These are phyloP conservation scores for Aspergillus eucalypticola DNA, from an alignment of 2,329 filamentous ascomycete genomes.

Conservation along the genomic window DNA sequence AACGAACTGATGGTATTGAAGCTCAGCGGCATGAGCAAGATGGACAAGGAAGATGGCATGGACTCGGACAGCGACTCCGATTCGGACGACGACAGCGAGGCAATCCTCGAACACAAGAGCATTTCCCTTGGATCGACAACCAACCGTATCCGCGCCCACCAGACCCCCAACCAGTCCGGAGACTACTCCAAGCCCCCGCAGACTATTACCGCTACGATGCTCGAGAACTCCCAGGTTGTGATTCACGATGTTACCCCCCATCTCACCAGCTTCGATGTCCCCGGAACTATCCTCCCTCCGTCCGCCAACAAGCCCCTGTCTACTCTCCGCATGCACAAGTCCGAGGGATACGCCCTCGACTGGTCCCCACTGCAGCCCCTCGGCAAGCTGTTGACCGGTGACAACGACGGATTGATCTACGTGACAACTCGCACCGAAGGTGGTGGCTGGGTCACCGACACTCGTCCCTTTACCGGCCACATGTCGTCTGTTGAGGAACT, in stretches of 20 bases:
- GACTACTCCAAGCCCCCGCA: constrained; percentile 72
- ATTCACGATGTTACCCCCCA: constrained; percentile 95
- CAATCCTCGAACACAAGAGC: constrained; percentile 87
- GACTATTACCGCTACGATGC: constrained; percentile 88
- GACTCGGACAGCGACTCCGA: constrained; percentile 70
- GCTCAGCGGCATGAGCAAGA: constrained; percentile 85
- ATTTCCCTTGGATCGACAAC: constrained; percentile 86
- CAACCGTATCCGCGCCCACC: constrained; percentile 88
- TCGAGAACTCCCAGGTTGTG: constrained; percentile 81
- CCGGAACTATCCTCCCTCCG: constrained; percentile 75
- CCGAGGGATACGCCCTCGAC: constrained; percentile 94
- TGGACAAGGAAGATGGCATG: constrained; percentile 72
- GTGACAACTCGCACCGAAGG: constrained; percentile 82
- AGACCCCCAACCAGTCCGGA: constrained; percentile 64
- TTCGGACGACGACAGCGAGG: constrained; percentile 74
- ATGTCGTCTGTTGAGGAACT: constrained; percentile 85
- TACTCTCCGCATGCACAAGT: constrained; percentile 86
- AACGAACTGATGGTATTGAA: constrained; percentile 97
- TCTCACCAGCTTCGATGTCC: constrained; percentile 83
- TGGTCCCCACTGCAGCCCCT: constrained; percentile 83
- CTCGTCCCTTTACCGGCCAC: constrained; percentile 79
- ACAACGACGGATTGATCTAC: constrained; percentile 88
- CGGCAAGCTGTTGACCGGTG: constrained; percentile 87
- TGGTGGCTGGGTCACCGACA: constrained; percentile 87
- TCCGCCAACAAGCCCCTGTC: constrained; percentile 85